Evolutionary conservation across 192 early-diverging fungal genomes (phyloP).

Genomic region (Linnemannia hyalina): DNA sequence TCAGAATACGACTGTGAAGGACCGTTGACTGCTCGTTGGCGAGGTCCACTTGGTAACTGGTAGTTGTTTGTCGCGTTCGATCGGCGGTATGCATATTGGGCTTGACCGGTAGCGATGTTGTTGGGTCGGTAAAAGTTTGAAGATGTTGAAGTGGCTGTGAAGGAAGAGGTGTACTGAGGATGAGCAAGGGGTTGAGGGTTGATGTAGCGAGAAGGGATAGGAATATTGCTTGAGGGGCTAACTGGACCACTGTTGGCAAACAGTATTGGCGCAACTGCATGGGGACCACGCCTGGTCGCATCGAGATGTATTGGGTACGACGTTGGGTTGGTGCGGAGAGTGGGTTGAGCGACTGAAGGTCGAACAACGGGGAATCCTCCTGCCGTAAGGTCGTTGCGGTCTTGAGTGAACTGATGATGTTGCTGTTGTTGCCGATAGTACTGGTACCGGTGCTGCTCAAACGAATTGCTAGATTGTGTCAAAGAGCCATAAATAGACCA

Average conservation of each 20-base stretch:
- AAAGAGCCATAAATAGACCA: slow-evolving; percentile 41
- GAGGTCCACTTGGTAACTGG: neutral
- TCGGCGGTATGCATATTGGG: neutral
- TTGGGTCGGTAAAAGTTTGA: slow-evolving; percentile 16
- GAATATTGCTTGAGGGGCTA: slow-evolving; percentile 25
- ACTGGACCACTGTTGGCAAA: slow-evolving; percentile 10
- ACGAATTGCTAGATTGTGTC: neutral
- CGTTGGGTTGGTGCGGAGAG: neutral
- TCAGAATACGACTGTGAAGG: slow-evolving; percentile 13
- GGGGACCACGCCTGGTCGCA: neutral
- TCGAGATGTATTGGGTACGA: neutral
- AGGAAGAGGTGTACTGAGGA: slow-evolving; percentile 6
- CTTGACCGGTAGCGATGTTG: slow-evolving; percentile 2
- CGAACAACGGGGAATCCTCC: neutral
- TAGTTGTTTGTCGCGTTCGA: neutral
- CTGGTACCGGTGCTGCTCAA: slow-evolving; percentile 21
- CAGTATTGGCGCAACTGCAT: neutral
- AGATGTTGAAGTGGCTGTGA: neutral
- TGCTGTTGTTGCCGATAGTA: slow-evolving; percentile 21
- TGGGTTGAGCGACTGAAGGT: neutral
- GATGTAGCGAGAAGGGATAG: slow-evolving; percentile 38
- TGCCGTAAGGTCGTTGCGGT: neutral
- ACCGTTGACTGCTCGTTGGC: neutral
- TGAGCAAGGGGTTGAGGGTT: slow-evolving; percentile 14
- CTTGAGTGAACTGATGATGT: neutral